Evolutionary conservation across 2,329 filamentous ascomycete genomes (phyloP), one percentile per base, ranked within the genome.

Genomic region (Calonectria montana): DNA sequence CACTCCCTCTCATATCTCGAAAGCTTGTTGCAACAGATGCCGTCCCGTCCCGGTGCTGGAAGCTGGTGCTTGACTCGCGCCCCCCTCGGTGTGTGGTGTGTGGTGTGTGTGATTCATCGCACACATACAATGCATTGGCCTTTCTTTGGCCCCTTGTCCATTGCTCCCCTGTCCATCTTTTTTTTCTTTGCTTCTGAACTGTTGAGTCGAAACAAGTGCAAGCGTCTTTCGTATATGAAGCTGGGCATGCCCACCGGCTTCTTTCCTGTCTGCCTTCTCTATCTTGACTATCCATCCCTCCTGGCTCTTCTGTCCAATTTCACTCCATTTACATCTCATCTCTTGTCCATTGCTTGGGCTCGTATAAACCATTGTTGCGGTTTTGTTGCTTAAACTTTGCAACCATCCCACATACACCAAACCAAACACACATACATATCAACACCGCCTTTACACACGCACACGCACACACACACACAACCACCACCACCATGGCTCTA

Each of bases 11-110:
- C 55, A 61, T 61, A 61, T 61, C 55, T 39, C 35, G 3, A 61
- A 61, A 61, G 55, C 55, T 61, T 61, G 55, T 61, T 61, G 15
- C 50, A 57, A 55, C 48, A 57, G 50, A 57, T 77, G 67, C 75
- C 73, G 73, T 77, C 67, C 74, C 73, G 64, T 76, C 73, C 74
- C 74, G 69, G 75, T 76, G 71, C 73, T 68, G 65, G 72, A 50
- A 41, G 39, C n/a, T 55, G 31, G 37, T 41, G 35, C 63, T 68
- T 67, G 45, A 69, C 69, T 74, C 59, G 70, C 61, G 68, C 55
- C 61, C 55, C 61, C 31, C 21, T 47, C 27, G 55, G 55, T 29
- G 55, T 61, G 55, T 41, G 31, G 35, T 45, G 64, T 67, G 64
- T 29, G n/a, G 61, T 37, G 6, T 12, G 31, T 57, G 53, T 39